Conservation (phyloP, 352 stramenopile genomes). For the Pythium inflatum region DNA sequence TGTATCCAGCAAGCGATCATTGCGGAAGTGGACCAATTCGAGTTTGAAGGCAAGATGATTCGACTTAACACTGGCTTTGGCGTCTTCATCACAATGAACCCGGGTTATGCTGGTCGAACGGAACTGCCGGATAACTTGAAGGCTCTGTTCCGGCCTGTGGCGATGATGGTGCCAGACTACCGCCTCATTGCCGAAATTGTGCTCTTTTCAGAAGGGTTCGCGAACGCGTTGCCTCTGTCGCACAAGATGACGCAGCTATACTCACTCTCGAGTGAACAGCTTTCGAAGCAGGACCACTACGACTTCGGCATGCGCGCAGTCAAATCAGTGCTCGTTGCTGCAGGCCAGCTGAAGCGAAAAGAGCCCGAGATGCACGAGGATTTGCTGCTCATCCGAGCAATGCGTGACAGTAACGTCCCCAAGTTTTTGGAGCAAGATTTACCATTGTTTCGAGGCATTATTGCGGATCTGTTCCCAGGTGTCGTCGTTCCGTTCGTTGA, state of each 20-base stretch:
- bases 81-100: slow-evolving; percentile 93
- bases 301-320: slow-evolving; percentile 95
- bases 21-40: slow-evolving; percentile 86
- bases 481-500: slow-evolving; percentile 94
- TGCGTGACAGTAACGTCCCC: slow-evolving; percentile 95
- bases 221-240: slow-evolving; percentile 83
- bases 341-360: slow-evolving; percentile 93
- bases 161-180: slow-evolving; percentile 95
- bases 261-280: slow-evolving; percentile 91
- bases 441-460: slow-evolving; percentile 93
- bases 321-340: slow-evolving; percentile 94
- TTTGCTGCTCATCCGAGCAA: slow-evolving; percentile 94
- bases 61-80: slow-evolving; percentile 9
- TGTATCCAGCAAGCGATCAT: slow-evolving; percentile 93
- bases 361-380: slow-evolving; percentile 95
- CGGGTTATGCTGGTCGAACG: slow-evolving; percentile 91
- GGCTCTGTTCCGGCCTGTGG: slow-evolving; percentile 90
- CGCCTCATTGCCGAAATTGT: slow-evolving; percentile 94
- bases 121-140: slow-evolving; percentile 95
- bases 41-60: slow-evolving; percentile 94
- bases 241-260: slow-evolving; percentile 93
- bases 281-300: slow-evolving; percentile 96
- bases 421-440: slow-evolving; percentile 96
- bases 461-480: slow-evolving; percentile 94
- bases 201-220: slow-evolving; percentile 93